Evolutionary conservation across 176 grass and related monocot genomes (phyloP).

Genomic region (Alopecurus myosuroides): DNA sequence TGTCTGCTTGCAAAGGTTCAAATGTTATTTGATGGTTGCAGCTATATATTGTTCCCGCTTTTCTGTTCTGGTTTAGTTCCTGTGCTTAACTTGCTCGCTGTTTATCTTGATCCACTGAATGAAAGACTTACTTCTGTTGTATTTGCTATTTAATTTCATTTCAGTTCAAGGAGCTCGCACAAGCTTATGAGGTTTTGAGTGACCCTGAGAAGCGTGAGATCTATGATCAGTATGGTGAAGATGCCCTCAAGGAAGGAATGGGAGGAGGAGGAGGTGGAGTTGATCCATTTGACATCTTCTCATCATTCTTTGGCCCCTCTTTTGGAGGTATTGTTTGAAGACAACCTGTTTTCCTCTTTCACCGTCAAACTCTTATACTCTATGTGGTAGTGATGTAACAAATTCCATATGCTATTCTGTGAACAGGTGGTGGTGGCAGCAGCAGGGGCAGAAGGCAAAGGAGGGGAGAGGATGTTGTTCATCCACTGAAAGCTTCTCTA

Average conservation of each 20-base stretch:
- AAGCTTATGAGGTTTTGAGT: conserved; percentile 94
- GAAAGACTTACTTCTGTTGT: not conserved
- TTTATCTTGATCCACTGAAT: not conserved
- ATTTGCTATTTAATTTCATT: conserved; percentile 24
- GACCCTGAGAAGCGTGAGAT: conserved; percentile 99
- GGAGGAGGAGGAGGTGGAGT: conserved; percentile 60
- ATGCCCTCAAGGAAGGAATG: conserved; percentile 99
- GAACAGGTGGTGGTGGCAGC: conserved; percentile 69
- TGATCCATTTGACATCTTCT: conserved; percentile 97
- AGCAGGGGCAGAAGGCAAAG: conserved; percentile 93
- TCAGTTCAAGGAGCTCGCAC: conserved; percentile 99
- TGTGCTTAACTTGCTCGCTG: not conserved
- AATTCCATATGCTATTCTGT: not conserved
- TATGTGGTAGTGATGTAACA: not conserved
- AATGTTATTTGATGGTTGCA: not conserved
- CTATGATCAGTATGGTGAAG: conserved; percentile 95
- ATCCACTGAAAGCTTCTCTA: conserved; percentile 89
- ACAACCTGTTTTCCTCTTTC: not conserved
- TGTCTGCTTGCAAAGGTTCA: not conserved
- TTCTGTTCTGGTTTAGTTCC: not conserved
- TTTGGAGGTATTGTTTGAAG: conserved; percentile 57
- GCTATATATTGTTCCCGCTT: not conserved
- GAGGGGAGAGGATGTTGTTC: conserved; percentile 93
- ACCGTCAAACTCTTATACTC: not conserved
- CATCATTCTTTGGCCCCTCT: conserved; percentile 85